Conservation (phyloP, 306 rosid species). For the Urtica urens region DNA sequence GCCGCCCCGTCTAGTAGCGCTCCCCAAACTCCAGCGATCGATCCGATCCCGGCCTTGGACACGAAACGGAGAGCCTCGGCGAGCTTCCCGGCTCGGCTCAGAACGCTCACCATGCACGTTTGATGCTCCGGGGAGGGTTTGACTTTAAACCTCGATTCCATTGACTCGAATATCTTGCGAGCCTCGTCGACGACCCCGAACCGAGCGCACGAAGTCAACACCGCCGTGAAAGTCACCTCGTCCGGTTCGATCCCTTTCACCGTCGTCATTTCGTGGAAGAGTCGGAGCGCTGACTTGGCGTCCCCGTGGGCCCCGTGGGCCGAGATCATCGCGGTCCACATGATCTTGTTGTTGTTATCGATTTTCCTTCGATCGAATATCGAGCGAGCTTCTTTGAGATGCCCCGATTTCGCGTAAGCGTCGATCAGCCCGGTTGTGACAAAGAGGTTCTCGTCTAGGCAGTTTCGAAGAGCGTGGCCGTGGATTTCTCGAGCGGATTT, state of each 20-base stretch:
- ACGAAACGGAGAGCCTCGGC: conserved; percentile 53
- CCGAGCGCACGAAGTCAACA: conserved; percentile 66
- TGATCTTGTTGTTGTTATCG: conserved; percentile 47
- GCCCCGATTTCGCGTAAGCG: conserved; percentile 67
- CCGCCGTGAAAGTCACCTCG: conserved; percentile 55
- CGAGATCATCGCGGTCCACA: conserved; percentile 77
- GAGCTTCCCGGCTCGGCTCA: conserved; percentile 72
- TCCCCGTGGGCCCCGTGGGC: conserved; percentile 74
- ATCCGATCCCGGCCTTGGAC: conserved; percentile 59
- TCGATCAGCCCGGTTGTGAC: conserved; percentile 67
- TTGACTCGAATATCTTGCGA: conserved; percentile 50
- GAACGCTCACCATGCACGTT: conserved; percentile 82
- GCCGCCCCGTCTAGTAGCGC: conserved; percentile 76
- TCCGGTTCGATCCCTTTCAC: conserved; percentile 71
- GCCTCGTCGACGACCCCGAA: conserved; percentile 68
- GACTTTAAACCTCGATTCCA: conserved; percentile 38
- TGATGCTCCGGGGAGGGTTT: conserved; percentile 72
- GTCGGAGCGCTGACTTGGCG: conserved; percentile 39
- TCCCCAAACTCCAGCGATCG: conserved; percentile 85
- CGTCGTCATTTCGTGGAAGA: conserved; percentile 46
- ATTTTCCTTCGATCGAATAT: conserved; percentile 44
- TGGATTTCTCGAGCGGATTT: conserved; percentile 72
- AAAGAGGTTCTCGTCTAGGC: conserved; percentile 38
- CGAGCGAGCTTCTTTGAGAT: conserved; percentile 35
- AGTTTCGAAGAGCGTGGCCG: conserved; percentile 50